These are phyloP conservation scores for Solanum arcanum DNA, from an alignment of 257 asterid genomes.

Conservation along the genomic window DNA sequence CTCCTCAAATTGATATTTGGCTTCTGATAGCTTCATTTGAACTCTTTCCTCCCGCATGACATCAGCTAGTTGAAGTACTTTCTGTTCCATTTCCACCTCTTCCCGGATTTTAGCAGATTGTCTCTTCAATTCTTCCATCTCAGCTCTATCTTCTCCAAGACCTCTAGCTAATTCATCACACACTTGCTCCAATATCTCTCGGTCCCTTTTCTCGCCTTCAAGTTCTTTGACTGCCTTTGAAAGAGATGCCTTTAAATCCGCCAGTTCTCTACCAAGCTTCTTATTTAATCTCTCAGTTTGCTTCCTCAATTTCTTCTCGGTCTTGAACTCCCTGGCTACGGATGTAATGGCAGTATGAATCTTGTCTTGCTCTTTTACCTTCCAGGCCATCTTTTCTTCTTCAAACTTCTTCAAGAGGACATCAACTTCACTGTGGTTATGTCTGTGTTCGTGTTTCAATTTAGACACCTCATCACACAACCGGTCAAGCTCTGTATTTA, in stretches of 20 bases:
- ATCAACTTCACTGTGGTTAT: conserved; percentile 35
- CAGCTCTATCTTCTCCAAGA: conserved; percentile 72
- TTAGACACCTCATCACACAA: conserved; percentile 34
- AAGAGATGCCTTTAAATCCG: conserved; percentile 48
- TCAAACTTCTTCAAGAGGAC: conserved; percentile 41
- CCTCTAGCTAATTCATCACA: conserved; percentile 85
- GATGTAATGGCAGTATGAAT: conserved; percentile 46
- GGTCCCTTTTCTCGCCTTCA: conserved; percentile 65
- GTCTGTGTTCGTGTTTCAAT: conserved; percentile 42
- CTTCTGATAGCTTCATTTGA: conserved; percentile 92
- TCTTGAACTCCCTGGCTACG: conserved; percentile 51
- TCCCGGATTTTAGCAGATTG: conserved; percentile 40
- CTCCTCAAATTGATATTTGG: conserved; percentile 87
- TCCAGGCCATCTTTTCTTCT: conserved; percentile 58
- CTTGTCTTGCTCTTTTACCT: conserved; percentile 54
- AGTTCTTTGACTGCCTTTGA: conserved; percentile 38
- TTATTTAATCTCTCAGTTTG: conserved; percentile 85
- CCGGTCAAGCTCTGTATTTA: conserved; percentile 60
- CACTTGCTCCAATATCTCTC: conserved; percentile 67
- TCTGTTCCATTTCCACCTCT: conserved; percentile 84
- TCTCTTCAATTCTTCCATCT: conserved; percentile 64
- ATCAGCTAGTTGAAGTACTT: conserved; percentile 88
- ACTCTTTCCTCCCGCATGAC: conserved; percentile 80
- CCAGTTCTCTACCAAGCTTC: conserved; percentile 75
- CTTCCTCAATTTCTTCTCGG: conserved; percentile 64